Conservation (phyloP, 106 monocot genomes). For the Allium sativum region DNA sequence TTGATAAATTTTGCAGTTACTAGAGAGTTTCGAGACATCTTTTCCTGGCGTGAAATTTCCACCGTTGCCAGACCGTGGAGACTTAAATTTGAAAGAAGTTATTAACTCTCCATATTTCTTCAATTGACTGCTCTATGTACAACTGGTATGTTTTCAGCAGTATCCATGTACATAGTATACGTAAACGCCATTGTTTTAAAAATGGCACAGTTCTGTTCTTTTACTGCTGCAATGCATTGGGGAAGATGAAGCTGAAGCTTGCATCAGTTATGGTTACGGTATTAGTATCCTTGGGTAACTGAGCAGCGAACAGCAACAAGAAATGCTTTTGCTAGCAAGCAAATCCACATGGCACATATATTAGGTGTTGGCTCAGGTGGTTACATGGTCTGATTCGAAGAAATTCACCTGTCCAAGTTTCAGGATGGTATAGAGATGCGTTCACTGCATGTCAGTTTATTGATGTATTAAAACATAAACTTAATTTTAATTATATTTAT, state of each 20-base stretch:
- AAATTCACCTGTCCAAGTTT: too few relatives aligned
- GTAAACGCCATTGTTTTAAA: background rate
- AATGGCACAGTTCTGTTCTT: background rate
- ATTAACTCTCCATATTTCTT: slow-evolving; percentile 57
- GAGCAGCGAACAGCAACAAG: too few relatives aligned
- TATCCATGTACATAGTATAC: background rate
- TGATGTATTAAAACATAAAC: too few relatives aligned
- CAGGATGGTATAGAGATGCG: too few relatives aligned
- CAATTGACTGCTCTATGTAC: slow-evolving; percentile 20
- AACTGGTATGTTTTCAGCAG: background rate
- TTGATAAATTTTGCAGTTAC: slow-evolving; percentile 27
- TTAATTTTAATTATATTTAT: too few relatives aligned
- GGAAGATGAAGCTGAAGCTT: background rate
- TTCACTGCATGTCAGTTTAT: too few relatives aligned
- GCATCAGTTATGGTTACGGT: background rate
- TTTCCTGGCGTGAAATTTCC: slow-evolving; percentile 49
- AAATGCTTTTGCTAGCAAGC: too few relatives aligned
- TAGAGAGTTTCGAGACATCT: slow-evolving; percentile 47
- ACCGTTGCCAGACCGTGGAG: slow-evolving; percentile 47
- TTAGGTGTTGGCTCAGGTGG: too few relatives aligned
- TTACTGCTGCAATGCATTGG: background rate
- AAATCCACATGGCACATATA: too few relatives aligned
- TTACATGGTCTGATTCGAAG: too few relatives aligned
- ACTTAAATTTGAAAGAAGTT: slow-evolving; percentile 50
- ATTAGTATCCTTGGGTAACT: too few relatives aligned